Evolutionary conservation across 2,329 filamentous ascomycete genomes (phyloP), one percentile per base, ranked within the genome.

Genomic region (Fusarium marasasianum): DNA sequence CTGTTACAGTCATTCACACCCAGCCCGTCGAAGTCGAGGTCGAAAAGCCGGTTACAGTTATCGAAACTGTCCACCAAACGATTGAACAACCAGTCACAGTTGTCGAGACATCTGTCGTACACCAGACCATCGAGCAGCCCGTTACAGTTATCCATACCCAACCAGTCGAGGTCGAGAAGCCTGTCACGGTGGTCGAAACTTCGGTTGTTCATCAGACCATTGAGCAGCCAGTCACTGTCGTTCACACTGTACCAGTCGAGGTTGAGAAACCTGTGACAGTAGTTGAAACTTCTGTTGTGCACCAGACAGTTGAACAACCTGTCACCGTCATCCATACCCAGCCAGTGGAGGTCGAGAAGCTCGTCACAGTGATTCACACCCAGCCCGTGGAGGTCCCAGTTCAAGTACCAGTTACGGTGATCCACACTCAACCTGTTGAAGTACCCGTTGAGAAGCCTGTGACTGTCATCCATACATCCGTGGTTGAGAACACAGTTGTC

Each of bases 281-380:
- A 2, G 37, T 69, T 5, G 56, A 72, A 13, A 72, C 69, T 6
- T 62, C 63, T 15, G 68, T 63, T 11, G 53, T 72, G 3, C 62
- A 72, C 6, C 60, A 72, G 20, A 54, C 63, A 6, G 9, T 72
- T 7, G 69, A 72, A 5, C 26, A 45, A 8, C 70, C 69, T 0
- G 70, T 73, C 0, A 73, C 71, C 0, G 48, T 73, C 12, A 41
- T 73, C 9, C 70, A 72, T 8, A 72, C 70, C 17, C 70, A 3
- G 35, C 35, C 51, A 5, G 51, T 55, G n/a, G 66, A 71, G 24
- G 62, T 67, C 0, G 54, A 53, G 66, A 70, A 29, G 33, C 45
- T 22, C 5, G 57, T 44, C 22, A 72, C 60, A 5, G 55, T 73
- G 1, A 37, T 73, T 5, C 44, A 73, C 3, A 73, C 69, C 3